Percentiles rank a stretch among this genome's conserved stretches.
phyloP scores from a whole-genome alignment of 345 rosid genomes.

The Eucalyptus cloeziana region DNA sequence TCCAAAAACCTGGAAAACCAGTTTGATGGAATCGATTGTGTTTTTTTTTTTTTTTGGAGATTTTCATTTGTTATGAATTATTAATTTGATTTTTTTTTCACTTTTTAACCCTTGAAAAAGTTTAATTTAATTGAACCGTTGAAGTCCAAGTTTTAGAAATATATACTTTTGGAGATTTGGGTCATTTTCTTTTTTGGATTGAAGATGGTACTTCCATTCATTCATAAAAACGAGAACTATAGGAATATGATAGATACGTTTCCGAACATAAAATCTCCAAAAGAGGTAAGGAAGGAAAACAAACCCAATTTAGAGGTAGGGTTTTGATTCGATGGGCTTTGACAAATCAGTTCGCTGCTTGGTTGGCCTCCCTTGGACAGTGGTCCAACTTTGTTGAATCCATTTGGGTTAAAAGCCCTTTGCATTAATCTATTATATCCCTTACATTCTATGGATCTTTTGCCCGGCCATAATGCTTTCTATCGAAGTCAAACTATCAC shows the following conservation, averaged over 20 bases:
- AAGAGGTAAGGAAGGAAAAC: rapidly evolving
- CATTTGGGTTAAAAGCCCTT: too few relatives aligned
- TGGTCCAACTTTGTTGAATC: too few relatives aligned
- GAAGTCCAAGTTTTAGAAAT: neutral
- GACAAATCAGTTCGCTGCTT: rapidly evolving
- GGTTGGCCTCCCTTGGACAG: too few relatives aligned
- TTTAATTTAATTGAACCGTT: neutral
- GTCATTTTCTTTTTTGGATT: neutral
- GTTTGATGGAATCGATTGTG: neutral
- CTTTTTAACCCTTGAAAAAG: neutral
- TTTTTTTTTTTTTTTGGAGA: neutral
- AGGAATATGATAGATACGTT: rapidly evolving
- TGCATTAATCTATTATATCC: too few relatives aligned
- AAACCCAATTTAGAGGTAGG: rapidly evolving
- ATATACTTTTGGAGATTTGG: neutral
- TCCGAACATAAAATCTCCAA: too few relatives aligned
- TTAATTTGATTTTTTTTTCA: neutral
- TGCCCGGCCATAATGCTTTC: too few relatives aligned
- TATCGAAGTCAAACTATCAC: too few relatives aligned
- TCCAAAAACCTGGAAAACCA: neutral
- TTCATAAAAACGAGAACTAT: too few relatives aligned
- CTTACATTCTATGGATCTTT: too few relatives aligned
- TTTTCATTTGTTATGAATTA: neutral
- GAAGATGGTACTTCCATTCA: too few relatives aligned
- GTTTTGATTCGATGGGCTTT: rapidly evolving